Evolutionary conservation across 2,329 filamentous ascomycete species (phyloP), one percentile per base, ranked within the genome.

Genomic region (Fusarium sp.): DNA sequence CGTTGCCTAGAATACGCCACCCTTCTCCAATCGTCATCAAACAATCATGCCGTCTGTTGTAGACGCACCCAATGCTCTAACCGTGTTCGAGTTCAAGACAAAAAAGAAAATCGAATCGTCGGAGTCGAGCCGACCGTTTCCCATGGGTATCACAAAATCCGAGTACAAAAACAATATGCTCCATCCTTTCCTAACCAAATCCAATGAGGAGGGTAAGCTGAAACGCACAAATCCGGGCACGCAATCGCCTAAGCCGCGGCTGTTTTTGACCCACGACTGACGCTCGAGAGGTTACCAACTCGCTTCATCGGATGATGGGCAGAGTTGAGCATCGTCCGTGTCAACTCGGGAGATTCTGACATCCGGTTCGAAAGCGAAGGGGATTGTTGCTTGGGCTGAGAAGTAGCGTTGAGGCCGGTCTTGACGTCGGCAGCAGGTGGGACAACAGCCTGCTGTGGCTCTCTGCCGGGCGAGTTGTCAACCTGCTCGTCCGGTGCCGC

Each of bases 271-370:
- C 77, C 74, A 27, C 80, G 79, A 15, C 75, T 73, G 4, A 79
- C 66, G 23, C 68, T 75, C 7, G 78, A 69, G 50, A 80, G 73
- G 44, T 73, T 78, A 37, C 73, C 65, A 7, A 79, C 75, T 34
- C 78, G 76, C 62, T 81, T 82, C 71, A 76, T 74, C 59, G 75
- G 78, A 41, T 79, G 76, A 16, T 75, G 73, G 40, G 73, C 70
- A 13, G 77, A 72, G 59, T 78, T 81, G 23, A 79, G 60, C 39
- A 78, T 73, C 27, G 79, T 79, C 57, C 83, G 79, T 46, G 82
- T 78, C 64, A 85, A 73, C 68, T 86, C 83, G n/a, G 83, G 82
- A 1, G 84, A 85, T 31, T 80, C 82, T 10, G 83, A 82, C 34
- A 77, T 60, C 11, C 74, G 74, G 44, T 63, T 72, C 10, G 75